A percentile compares a stretch with the other conserved stretches of the same genome.
These are phyloP conservation scores for Stenocarpella maydis DNA, from an alignment of 2,329 filamentous ascomycete species.

Conservation along the genomic window DNA sequence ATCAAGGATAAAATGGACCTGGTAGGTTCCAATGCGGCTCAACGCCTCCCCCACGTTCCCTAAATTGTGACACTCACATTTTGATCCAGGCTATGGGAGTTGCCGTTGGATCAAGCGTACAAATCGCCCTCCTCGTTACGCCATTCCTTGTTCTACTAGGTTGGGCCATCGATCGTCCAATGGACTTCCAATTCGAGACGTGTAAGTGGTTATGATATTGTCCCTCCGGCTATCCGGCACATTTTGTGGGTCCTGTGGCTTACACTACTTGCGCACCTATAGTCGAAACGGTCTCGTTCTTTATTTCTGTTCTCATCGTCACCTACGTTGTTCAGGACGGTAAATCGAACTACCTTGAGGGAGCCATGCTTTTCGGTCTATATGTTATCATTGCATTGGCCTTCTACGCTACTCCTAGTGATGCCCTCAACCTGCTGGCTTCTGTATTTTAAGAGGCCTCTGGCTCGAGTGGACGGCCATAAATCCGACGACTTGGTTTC, in stretches of 20 bases:
- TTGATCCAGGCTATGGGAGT: slow-evolving; percentile 73
- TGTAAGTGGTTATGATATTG: slow-evolving; percentile 48
- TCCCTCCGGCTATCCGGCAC: not conserved
- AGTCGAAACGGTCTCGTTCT: slow-evolving; percentile 81
- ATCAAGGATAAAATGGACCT: slow-evolving; percentile 80
- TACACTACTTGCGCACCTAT: slow-evolving; percentile 34
- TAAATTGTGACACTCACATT: not conserved
- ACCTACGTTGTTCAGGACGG: slow-evolving; percentile 82
- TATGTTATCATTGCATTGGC: slow-evolving; percentile 69
- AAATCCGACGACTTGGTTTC: not conserved
- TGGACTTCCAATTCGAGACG: slow-evolving; percentile 83
- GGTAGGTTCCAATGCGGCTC: slow-evolving; percentile 13
- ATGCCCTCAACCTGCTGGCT: slow-evolving; percentile 50
- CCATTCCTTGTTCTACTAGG: slow-evolving; percentile 82
- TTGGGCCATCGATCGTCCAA: slow-evolving; percentile 77
- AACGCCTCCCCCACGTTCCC: not conserved
- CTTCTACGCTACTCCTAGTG: slow-evolving; percentile 64
- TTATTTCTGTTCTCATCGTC: slow-evolving; percentile 77
- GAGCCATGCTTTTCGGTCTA: slow-evolving; percentile 70
- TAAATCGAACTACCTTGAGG: slow-evolving; percentile 85
- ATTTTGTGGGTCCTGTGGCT: not conserved
- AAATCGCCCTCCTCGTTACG: slow-evolving; percentile 83
- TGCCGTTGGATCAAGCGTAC: slow-evolving; percentile 82
- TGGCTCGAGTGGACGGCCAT: not conserved
- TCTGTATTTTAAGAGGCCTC: not conserved